phyloP scores from a whole-genome alignment of 192 early-diverging fungal species.

The Helicostylum pulchrum region DNA sequence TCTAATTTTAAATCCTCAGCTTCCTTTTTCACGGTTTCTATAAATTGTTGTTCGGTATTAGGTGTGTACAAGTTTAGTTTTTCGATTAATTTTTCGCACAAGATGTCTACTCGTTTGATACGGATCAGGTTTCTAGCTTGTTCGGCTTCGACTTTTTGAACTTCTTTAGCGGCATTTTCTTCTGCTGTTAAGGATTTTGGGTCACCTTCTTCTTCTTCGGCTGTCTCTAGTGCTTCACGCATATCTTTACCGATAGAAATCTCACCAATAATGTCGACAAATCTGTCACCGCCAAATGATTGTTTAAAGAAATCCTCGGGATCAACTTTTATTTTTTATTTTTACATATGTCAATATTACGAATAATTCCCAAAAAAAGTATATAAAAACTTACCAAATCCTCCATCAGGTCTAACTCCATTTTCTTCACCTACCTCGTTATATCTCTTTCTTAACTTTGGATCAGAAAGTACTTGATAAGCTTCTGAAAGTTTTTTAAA shows the following conservation, averaged over 20 bases:
- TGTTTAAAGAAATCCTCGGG: conserved; percentile 94
- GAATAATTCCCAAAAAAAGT: background rate
- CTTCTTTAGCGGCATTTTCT: conserved; percentile 58
- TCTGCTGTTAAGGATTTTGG: conserved; percentile 31
- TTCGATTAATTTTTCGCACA: conserved; percentile 67
- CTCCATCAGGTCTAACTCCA: conserved; percentile 56
- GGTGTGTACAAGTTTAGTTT: conserved; percentile 80
- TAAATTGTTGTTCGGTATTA: conserved; percentile 57
- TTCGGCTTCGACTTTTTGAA: conserved; percentile 52
- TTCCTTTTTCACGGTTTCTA: conserved; percentile 68
- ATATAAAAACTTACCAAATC: conserved; percentile 47
- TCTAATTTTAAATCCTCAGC: conserved; percentile 87
- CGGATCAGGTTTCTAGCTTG: conserved; percentile 56
- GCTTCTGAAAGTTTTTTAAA: conserved; percentile 97
- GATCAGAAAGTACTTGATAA: conserved; percentile 94
- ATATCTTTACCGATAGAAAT: conserved; percentile 95
- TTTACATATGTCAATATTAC: background rate
- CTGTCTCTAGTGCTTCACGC: conserved; percentile 67
- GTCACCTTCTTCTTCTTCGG: conserved; percentile 52
- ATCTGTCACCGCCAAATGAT: conserved; percentile 96
- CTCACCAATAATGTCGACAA: conserved; percentile 97
- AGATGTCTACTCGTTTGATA: conserved; percentile 64
- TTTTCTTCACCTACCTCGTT: conserved; percentile 79
- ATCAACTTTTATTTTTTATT: conserved; percentile 57
- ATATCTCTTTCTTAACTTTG: conserved; percentile 80